Base-by-base conservation (phyloP, 345 rosid species). In the Arabidopsis suecica region DNA sequence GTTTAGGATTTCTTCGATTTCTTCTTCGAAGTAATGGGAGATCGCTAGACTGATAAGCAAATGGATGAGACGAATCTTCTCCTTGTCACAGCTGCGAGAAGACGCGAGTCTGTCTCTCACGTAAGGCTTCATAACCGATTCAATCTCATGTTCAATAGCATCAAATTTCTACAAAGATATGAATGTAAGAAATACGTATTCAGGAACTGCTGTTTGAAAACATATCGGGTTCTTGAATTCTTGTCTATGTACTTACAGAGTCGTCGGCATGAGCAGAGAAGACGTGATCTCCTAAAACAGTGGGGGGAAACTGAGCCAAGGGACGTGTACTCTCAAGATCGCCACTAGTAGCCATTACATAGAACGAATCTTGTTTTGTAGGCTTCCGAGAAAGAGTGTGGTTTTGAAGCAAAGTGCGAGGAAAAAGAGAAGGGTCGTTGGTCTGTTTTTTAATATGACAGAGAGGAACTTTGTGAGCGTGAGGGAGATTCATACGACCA, bases 251-350 rank as follows among this genome's bases (percentile, higher is more conserved):
- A 56, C 38, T 56, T 56, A 56, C 61, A 56, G 38, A 14, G 38
- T 6, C 9, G 10, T 54, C 40, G 40, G 23, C 3, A 28, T 65
- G 49, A 57, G 13, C 30, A 47, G 65, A 34, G 58, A 66, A 49
- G 67, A 66, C 50, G 12, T 58, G 67, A 65, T 65, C 72, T 47
- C 66, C 72, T 65, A 47, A 58, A 25, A 57, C 3, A 18, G 78
- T 34, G 14, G 78, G 78, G 56, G 60, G 1, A 66, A 74, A 66
- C 6, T 42, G 9, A 11, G 18, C 2, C 66, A 5, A 57, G 7
- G 72, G 67, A 57, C 78, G 72, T 16, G 22, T 57, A 16, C 23
- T 58, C 32, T 74, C 72, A 58, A 57, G 72, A 66, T 74, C 9
- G 3, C 20, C 3, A 18, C 13, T 5, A 56, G 60, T 45, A 54